phyloP scores from a whole-genome alignment of 2,329 filamentous ascomycete genomes.

The Botrytis cinerea region DNA sequence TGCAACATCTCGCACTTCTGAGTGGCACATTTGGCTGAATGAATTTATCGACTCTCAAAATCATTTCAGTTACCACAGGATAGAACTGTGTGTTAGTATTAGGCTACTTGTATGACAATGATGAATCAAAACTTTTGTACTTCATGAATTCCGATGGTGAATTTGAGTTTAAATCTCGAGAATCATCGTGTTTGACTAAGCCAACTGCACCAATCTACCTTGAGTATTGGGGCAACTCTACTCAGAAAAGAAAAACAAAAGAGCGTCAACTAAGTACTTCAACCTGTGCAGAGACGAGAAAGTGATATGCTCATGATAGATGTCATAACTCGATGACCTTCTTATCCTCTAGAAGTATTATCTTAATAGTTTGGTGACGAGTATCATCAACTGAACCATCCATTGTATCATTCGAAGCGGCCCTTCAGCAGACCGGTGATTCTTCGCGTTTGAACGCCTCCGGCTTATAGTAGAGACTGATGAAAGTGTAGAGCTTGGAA shows the following conservation, averaged over 20 bases:
- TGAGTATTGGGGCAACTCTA: background rate
- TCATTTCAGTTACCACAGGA: background rate
- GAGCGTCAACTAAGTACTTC: background rate
- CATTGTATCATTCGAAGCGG: background rate
- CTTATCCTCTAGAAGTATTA: background rate
- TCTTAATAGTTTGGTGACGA: background rate
- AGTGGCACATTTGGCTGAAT: background rate
- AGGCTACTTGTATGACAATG: background rate
- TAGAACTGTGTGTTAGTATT: background rate
- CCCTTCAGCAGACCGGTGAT: background rate
- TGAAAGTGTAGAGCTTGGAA: background rate
- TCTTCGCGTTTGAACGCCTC: background rate
- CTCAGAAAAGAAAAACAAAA: background rate
- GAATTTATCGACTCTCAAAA: background rate
- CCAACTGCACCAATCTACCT: background rate
- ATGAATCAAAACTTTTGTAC: background rate
- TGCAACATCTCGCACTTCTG: background rate
- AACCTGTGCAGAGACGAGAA: background rate
- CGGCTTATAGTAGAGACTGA: background rate
- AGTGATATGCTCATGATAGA: background rate
- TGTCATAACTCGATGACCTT: background rate
- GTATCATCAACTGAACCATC: background rate
- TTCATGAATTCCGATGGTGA: background rate
- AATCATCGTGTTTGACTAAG: background rate
- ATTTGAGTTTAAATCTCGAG: background rate